Conservation (phyloP, 805 yeast species). For the Candida maris region DNA sequence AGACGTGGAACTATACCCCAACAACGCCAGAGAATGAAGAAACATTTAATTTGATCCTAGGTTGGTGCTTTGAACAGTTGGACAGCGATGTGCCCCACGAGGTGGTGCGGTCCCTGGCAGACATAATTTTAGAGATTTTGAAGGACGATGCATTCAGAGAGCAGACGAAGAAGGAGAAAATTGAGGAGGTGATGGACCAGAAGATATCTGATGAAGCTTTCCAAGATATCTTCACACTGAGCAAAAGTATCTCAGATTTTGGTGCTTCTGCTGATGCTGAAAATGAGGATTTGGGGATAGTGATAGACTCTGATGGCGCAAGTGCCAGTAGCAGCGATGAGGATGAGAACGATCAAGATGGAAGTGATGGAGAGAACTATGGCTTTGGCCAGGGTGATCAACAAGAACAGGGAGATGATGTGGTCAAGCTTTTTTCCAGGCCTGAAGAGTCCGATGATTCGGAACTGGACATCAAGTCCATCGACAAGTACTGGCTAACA, state of each 20-base stretch:
- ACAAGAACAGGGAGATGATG: conserved; percentile 21
- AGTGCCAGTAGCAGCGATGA: conserved; percentile 30
- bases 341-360: conserved; percentile 28
- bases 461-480: conserved; percentile 16
- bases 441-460: conserved; percentile 7
- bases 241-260: conserved; percentile 51
- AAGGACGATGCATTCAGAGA: conserved; percentile 45
- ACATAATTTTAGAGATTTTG: conserved; percentile 53
- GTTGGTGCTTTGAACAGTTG: conserved; percentile 52
- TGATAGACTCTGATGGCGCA: conserved; percentile 41
- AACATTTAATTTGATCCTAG: conserved; percentile 53
- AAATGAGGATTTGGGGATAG: conserved; percentile 36
- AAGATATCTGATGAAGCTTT: conserved; percentile 41
- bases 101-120: conserved; percentile 67
- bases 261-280: conserved; percentile 18
- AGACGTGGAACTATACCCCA: conserved; percentile 60
- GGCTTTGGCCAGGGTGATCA: conserved; percentile 29
- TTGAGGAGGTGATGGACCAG: conserved; percentile 48
- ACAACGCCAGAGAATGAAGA: conserved; percentile 48
- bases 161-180: conserved; percentile 41
- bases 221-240: conserved; percentile 42
- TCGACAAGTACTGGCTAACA: conserved; percentile 49
- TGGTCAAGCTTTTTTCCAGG: conserved; percentile 13
- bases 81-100: conserved; percentile 77
- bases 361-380: conserved; percentile 30